phyloP scores from a whole-genome alignment of 2,329 filamentous ascomycete species.

The Claviceps humidiphila region DNA sequence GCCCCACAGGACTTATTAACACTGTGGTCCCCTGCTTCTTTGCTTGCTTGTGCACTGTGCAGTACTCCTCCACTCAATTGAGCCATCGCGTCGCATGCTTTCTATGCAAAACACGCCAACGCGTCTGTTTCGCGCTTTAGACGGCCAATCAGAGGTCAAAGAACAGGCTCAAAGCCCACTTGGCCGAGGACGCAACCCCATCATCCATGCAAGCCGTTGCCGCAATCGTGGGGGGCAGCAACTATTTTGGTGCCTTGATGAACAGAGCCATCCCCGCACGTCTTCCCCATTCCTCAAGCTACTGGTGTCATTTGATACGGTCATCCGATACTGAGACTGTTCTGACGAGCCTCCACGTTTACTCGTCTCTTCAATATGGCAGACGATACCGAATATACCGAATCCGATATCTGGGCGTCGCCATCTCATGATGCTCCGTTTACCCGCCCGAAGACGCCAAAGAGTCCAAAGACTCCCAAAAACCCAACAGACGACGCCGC shows the following conservation, averaged over 20 bases:
- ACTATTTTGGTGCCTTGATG: neutral
- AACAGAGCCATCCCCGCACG: neutral
- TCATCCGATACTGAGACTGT: neutral
- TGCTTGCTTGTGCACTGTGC: neutral
- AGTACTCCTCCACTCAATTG: neutral
- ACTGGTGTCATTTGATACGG: neutral
- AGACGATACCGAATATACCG: constrained; percentile 31
- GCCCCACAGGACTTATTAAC: neutral
- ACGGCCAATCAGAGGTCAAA: neutral
- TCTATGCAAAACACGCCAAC: neutral
- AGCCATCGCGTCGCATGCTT: neutral
- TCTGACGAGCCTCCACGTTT: neutral
- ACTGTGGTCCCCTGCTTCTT: neutral
- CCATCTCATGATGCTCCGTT: constrained; percentile 21
- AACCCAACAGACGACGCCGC: constrained; percentile 29
- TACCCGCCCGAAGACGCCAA: constrained; percentile 25
- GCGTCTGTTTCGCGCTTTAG: neutral
- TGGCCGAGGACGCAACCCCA: neutral
- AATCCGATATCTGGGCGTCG: constrained; percentile 36
- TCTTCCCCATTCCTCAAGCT: neutral
- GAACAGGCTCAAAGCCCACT: neutral
- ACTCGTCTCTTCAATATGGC: constrained; percentile 21
- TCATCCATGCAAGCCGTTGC: neutral
- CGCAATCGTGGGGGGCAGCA: no score
- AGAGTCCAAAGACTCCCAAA: constrained; percentile 34